A percentile compares a stretch with the other conserved stretches of the same genome.
These are phyloP conservation scores for Exophiala oligosperma DNA, from an alignment of 2,329 filamentous ascomycete genomes.

Conservation along the genomic window DNA sequence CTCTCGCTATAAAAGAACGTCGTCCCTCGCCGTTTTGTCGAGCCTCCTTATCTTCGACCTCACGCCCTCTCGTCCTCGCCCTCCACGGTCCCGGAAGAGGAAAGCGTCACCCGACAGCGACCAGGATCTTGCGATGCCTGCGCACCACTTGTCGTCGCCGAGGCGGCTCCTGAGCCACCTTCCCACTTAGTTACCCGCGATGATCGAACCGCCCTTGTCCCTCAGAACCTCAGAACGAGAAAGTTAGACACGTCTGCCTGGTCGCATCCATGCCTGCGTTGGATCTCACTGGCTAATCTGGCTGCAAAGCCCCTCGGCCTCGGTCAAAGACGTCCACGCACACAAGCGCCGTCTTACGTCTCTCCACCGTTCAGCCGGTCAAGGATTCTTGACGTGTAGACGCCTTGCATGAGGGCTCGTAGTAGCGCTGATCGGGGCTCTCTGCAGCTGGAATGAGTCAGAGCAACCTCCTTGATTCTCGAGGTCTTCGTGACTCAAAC, in stretches of 20 bases:
- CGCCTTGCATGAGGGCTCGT: not conserved
- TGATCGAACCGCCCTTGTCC: not conserved
- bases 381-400: not conserved
- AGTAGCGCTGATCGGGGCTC: not conserved
- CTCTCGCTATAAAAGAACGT: slow-evolving; percentile 1
- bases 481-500: not conserved
- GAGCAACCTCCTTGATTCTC: not conserved
- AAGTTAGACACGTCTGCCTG: not conserved
- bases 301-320: not conserved
- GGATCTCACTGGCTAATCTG: not conserved
- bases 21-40: slow-evolving; percentile 7
- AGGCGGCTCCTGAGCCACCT: not conserved
- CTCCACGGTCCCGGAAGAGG: not conserved
- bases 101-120: not conserved
- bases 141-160: not conserved
- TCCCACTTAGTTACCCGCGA: not conserved
- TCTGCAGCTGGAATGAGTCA: not conserved
- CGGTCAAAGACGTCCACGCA: not conserved
- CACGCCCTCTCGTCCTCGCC: not conserved
- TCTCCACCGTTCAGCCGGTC: not conserved
- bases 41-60: not conserved
- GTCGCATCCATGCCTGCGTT: not conserved
- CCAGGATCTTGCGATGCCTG: not conserved
- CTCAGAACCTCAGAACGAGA: not conserved
- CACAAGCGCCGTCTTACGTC: not conserved